phyloP scores from a whole-genome alignment of 768 basidiomycete genomes.

The Rubroboletus pulcherrimus region DNA sequence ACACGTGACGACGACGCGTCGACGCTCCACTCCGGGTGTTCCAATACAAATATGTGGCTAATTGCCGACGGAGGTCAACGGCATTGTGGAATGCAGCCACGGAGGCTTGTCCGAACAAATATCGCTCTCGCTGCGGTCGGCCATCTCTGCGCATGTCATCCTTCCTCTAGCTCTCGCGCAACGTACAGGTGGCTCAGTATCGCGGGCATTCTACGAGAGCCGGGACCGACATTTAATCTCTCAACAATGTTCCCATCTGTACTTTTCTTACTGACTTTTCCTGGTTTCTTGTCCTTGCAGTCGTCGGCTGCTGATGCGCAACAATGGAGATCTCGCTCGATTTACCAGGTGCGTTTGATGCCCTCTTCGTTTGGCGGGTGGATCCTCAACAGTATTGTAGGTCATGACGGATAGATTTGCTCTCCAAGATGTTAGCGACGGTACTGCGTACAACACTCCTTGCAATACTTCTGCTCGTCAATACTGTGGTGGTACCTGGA shows the following conservation, averaged over 20 bases:
- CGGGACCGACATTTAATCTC: neutral
- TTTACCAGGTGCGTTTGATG: slow-evolving; percentile 44
- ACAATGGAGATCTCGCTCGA: slow-evolving; percentile 50
- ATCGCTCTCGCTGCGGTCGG: neutral
- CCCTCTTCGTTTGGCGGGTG: neutral
- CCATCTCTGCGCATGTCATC: slow-evolving; percentile 1
- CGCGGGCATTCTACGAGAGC: slow-evolving; percentile 1
- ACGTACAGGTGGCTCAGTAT: slow-evolving; percentile 1
- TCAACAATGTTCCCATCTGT: slow-evolving; percentile 8
- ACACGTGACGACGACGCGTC: slow-evolving; percentile 27
- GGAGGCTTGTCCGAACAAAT: slow-evolving; percentile 6
- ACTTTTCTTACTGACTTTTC: slow-evolving; percentile 10
- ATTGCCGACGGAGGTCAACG: slow-evolving; percentile 24
- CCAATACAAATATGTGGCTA: slow-evolving; percentile 9
- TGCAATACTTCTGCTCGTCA: slow-evolving; percentile 46
- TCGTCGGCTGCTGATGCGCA: slow-evolving; percentile 38
- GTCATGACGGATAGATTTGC: slow-evolving; percentile 62
- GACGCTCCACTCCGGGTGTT: neutral
- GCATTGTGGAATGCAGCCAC: slow-evolving; percentile 21
- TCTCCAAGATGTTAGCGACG: slow-evolving; percentile 35
- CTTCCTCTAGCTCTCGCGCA: neutral
- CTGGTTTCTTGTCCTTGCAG: slow-evolving; percentile 2
- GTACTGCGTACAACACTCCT: slow-evolving; percentile 27
- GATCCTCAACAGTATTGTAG: slow-evolving; percentile 20
- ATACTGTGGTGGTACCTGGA: slow-evolving; percentile 60